Conservation (phyloP, 192 early-diverging fungal species). For the Paraglomus brasilianum region DNA sequence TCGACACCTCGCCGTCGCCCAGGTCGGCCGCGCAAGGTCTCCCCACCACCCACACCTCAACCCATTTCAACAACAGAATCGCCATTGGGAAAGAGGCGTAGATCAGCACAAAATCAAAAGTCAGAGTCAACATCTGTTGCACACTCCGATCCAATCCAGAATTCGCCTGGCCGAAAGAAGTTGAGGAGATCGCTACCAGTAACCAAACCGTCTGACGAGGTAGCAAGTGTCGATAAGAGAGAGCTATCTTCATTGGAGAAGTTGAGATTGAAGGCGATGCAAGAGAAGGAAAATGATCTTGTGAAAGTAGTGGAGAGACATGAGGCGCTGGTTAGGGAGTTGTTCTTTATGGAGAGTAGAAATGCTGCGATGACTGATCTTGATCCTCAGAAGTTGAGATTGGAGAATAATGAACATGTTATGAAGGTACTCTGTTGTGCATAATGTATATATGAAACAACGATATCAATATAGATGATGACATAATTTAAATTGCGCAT, state of each 20-base stretch:
- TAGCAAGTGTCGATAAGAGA: not conserved
- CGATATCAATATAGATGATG: not conserved
- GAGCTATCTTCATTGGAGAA: constrained; percentile 47
- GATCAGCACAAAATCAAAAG: constrained; percentile 8
- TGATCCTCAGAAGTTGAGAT: constrained; percentile 49
- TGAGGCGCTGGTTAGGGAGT: constrained; percentile 54
- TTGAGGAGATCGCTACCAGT: not conserved
- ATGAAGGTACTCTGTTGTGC: constrained; percentile 42
- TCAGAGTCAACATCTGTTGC: not conserved
- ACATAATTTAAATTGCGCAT: not conserved
- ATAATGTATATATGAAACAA: not conserved
- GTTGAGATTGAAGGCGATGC: constrained; percentile 35
- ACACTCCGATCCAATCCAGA: not conserved
- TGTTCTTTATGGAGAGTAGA: constrained; percentile 58
- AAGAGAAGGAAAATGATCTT: constrained; percentile 44
- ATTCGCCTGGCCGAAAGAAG: not conserved
- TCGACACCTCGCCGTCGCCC: not conserved
- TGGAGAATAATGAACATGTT: constrained; percentile 56
- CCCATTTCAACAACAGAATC: not conserved
- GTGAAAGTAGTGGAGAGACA: constrained; percentile 51
- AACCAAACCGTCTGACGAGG: not conserved
- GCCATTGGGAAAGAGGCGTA: not conserved
- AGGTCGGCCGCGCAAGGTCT: not conserved
- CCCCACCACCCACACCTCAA: not conserved
- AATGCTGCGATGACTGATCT: constrained; percentile 48